Percentiles rank a stretch among this genome's conserved stretches.
Evolutionary conservation across 1,284 basidiomycete species (phyloP).

Genomic region (Ustilago xerochloae): DNA sequence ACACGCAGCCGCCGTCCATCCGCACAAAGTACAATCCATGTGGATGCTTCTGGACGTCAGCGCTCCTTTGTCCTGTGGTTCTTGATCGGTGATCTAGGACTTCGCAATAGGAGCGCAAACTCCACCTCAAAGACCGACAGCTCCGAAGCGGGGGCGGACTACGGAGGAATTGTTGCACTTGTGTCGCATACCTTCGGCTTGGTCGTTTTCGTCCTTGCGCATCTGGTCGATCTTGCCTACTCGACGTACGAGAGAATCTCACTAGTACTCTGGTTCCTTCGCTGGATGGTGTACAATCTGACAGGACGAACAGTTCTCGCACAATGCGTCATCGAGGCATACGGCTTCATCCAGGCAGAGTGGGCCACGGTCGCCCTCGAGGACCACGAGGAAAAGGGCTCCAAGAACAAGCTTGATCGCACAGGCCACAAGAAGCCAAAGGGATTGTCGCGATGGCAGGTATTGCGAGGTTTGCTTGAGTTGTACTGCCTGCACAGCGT

Average conservation of each 20-base stretch:
- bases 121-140: not conserved
- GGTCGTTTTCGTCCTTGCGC: constrained; percentile 61
- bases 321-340: constrained; percentile 58
- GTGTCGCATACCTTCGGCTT: constrained; percentile 44
- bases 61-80: constrained; percentile 58
- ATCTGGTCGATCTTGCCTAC: constrained; percentile 56
- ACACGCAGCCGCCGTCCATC: too few relatives aligned
- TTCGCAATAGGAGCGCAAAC: constrained; percentile 17
- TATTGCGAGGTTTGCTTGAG: constrained; percentile 60
- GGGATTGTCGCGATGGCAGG: constrained; percentile 59
- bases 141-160: constrained; percentile 4
- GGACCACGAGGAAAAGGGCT: constrained; percentile 62
- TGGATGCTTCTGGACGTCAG: constrained; percentile 31
- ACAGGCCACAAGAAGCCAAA: constrained; percentile 30
- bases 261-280: constrained; percentile 59
- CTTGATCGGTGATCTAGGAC: constrained; percentile 55
- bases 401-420: constrained; percentile 12
- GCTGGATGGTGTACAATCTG: constrained; percentile 61
- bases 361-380: constrained; percentile 63
- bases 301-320: constrained; percentile 62
- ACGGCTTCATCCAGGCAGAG: constrained; percentile 58
- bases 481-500: constrained; percentile 62
- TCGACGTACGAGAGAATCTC: constrained; percentile 40
- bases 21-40: constrained; percentile 19
- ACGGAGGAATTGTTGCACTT: constrained; percentile 32